Percentiles rank a stretch among this genome's conserved stretches.
phyloP scores from a whole-genome alignment of 768 basidiomycete genomes.

The Lactarius hengduanensis region DNA sequence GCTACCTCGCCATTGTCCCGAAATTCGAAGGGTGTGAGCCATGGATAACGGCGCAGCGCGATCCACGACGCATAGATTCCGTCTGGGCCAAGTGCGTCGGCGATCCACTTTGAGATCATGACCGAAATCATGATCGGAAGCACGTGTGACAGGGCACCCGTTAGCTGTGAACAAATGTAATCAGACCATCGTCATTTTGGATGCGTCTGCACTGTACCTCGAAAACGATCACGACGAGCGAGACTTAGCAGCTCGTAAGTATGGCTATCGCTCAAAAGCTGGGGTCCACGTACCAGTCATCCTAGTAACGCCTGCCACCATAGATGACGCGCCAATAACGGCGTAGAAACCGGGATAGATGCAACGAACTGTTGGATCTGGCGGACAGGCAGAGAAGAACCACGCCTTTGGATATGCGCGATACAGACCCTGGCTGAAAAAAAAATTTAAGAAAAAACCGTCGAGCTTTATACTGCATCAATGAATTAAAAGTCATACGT shows the following conservation, averaged over 20 bases:
- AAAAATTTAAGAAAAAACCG: neutral
- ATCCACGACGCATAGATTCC: conserved; percentile 76
- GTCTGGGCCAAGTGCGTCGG: conserved; percentile 65
- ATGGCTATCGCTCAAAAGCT: neutral
- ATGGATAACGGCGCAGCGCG: conserved; percentile 66
- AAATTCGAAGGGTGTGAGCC: conserved; percentile 64
- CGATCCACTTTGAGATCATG: conserved; percentile 76
- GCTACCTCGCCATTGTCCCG: conserved; percentile 64
- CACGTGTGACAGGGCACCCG: conserved; percentile 77
- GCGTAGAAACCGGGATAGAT: conserved; percentile 77
- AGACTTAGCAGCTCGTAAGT: conserved; percentile 43
- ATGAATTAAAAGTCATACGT: conserved; percentile 43
- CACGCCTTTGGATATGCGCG: conserved; percentile 64
- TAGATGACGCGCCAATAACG: conserved; percentile 71
- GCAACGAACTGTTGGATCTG: conserved; percentile 65
- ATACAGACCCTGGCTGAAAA: conserved; percentile 61
- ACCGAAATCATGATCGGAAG: conserved; percentile 79
- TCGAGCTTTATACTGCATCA: neutral
- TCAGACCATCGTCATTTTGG: neutral
- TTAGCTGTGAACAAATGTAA: conserved; percentile 46
- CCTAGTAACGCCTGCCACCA: conserved; percentile 73
- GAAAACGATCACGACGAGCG: conserved; percentile 73
- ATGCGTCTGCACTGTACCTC: conserved; percentile 45
- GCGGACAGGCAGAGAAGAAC: conserved; percentile 71
- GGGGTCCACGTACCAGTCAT: conserved; percentile 60